Conservation (phyloP, 495 filamentous ascomycete genomes). For the Alectoria sarmentosa region DNA sequence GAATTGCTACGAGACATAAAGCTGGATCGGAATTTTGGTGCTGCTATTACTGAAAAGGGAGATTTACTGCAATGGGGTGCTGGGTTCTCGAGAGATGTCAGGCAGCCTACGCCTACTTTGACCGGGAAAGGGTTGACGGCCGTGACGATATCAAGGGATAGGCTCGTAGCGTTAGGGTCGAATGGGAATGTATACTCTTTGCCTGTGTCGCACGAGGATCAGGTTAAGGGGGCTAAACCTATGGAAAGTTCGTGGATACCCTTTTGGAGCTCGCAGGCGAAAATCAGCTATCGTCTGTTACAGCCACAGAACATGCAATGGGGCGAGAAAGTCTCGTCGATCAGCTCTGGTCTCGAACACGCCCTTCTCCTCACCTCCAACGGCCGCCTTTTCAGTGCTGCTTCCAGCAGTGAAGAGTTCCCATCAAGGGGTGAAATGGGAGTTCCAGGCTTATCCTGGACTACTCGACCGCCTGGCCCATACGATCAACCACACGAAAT, state of each 20-base stretch:
- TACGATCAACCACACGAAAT: conserved; percentile 78
- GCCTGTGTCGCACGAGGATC: conserved; percentile 66
- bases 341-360: conserved; percentile 77
- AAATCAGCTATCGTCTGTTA: conserved; percentile 63
- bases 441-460: conserved; percentile 72
- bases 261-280: conserved; percentile 54
- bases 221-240: conserved; percentile 53
- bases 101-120: conserved; percentile 61
- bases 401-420: conserved; percentile 67
- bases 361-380: conserved; percentile 75
- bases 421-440: conserved; percentile 83
- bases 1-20: conserved; percentile 81
- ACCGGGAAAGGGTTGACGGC: conserved; percentile 72
- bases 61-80: conserved; percentile 90
- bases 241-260: conserved; percentile 66
- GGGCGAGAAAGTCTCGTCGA: conserved; percentile 65
- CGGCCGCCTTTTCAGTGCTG: conserved; percentile 81
- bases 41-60: conserved; percentile 79
- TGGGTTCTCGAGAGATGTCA: conserved; percentile 54
- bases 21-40: conserved; percentile 75
- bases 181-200: conserved; percentile 82
- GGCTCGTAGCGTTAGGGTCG: conserved; percentile 71
- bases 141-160: conserved; percentile 67
- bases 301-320: conserved; percentile 58
- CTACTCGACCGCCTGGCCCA: conserved; percentile 64